Evolutionary conservation across 1,284 basidiomycete genomes (phyloP).

Genomic region (Hemileia vastatrix): DNA sequence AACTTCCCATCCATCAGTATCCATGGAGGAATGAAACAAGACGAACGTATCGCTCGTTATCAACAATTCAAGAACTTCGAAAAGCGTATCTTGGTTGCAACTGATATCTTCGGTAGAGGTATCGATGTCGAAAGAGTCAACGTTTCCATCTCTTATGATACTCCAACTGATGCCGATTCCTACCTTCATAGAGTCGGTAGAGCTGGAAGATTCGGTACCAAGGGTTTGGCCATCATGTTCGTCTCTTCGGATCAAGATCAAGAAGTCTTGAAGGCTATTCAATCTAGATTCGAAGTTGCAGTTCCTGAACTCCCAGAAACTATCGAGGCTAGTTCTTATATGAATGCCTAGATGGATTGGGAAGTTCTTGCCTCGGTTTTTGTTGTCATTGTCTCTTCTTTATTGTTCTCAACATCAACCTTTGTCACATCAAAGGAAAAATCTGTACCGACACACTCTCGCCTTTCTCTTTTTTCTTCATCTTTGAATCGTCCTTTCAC

Average conservation of each 20-base stretch:
- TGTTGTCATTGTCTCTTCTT: no score
- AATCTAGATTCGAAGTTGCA: conserved; percentile 82
- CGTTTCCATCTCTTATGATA: conserved; percentile 71
- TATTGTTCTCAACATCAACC: no score
- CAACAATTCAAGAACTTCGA: conserved; percentile 98
- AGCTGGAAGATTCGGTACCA: conserved; percentile 97
- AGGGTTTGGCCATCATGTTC: conserved; percentile 95
- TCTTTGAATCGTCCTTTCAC: no score
- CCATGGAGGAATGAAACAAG: conserved; percentile 84
- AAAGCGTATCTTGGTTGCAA: conserved; percentile 85
- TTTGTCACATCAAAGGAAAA: no score
- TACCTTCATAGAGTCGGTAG: conserved; percentile 98
- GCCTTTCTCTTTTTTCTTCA: no score
- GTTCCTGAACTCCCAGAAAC: conserved; percentile 81
- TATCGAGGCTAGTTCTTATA: conserved; percentile 60
- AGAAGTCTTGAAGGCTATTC: conserved; percentile 83
- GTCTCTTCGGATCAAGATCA: conserved; percentile 82
- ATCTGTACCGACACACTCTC: no score
- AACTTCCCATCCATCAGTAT: conserved; percentile 98
- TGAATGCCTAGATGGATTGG: no score
- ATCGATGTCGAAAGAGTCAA: conserved; percentile 97
- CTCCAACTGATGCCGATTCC: conserved; percentile 88
- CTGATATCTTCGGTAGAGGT: conserved; percentile 92
- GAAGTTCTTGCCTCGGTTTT: no score
- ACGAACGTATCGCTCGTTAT: conserved; percentile 92